phyloP scores from a whole-genome alignment of 169 alveolate species.

The Eimeria acervulina region DNA sequence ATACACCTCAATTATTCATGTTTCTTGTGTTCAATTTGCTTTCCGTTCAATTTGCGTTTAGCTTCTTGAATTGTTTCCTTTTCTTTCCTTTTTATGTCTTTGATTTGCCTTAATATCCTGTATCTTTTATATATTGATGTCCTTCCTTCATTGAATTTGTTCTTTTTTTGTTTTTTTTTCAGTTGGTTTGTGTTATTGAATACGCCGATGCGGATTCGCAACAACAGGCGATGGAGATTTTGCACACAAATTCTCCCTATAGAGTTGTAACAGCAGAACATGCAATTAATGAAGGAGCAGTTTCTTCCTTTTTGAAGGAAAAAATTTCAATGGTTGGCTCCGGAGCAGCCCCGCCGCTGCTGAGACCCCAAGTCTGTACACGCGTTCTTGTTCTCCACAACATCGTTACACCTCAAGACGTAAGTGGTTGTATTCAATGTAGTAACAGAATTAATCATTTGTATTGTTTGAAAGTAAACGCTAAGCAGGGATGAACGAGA shows the following conservation, averaged over 20 bases:
- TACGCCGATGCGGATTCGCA: constrained; percentile 86
- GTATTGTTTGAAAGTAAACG: too few relatives aligned
- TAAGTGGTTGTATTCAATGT: neutral
- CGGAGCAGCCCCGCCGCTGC: constrained; percentile 77
- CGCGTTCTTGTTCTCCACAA: constrained; percentile 89
- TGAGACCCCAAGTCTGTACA: constrained; percentile 90
- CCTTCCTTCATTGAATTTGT: too few relatives aligned
- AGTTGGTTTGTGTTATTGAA: constrained; percentile 86
- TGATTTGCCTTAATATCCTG: too few relatives aligned
- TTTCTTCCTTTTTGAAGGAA: constrained; percentile 83
- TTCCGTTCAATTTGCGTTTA: neutral
- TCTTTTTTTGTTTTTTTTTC: constrained; percentile 6
- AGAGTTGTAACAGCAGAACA: constrained; percentile 87
- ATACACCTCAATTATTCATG: neutral
- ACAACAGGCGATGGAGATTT: constrained; percentile 87
- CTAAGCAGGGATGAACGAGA: too few relatives aligned
- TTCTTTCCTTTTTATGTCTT: neutral
- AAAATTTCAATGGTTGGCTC: constrained; percentile 10
- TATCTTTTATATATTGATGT: too few relatives aligned
- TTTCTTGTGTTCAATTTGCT: neutral
- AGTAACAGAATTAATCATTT: too few relatives aligned
- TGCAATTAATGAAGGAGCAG: constrained; percentile 87
- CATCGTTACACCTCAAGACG: constrained; percentile 92
- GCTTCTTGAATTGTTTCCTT: neutral
- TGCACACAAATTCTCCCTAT: constrained; percentile 85